A percentile compares a stretch with the other conserved stretches of the same genome.
Conservation (phyloP, 805 yeast species). For the Alloascoidea africana region DNA sequence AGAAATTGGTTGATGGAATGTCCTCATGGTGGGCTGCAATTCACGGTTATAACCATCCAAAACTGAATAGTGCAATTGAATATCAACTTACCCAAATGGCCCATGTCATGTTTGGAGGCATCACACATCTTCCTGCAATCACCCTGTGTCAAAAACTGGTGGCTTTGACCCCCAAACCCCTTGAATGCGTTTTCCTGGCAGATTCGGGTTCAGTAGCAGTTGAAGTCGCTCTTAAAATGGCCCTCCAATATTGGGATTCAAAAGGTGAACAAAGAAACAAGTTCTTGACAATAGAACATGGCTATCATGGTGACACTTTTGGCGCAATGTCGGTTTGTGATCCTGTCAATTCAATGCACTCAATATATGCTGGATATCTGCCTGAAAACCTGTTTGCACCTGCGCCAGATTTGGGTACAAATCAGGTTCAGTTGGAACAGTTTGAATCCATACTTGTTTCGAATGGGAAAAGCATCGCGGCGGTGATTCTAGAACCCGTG, state of each 20-base stretch:
- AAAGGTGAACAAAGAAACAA: slow-evolving; percentile 25
- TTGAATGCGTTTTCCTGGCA: slow-evolving; percentile 29
- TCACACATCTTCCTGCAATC: too few relatives aligned
- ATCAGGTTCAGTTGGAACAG: slow-evolving; percentile 26
- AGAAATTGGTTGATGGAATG: too few relatives aligned
- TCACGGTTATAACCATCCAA: too few relatives aligned
- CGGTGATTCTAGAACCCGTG: slow-evolving; percentile 32
- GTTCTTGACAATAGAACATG: slow-evolving; percentile 25
- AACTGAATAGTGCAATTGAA: too few relatives aligned
- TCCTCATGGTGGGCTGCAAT: too few relatives aligned
- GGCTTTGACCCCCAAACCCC: too few relatives aligned
- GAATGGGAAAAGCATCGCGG: too few relatives aligned
- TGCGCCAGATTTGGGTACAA: slow-evolving; percentile 25
- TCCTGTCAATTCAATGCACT: slow-evolving; percentile 6
- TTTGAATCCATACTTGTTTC: slow-evolving; percentile 25
- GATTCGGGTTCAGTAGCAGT: slow-evolving; percentile 53
- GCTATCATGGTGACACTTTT: slow-evolving; percentile 35
- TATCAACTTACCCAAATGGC: too few relatives aligned
- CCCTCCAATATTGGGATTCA: slow-evolving; percentile 30
- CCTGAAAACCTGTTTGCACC: slow-evolving; percentile 22
- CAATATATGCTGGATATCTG: slow-evolving; percentile 7
- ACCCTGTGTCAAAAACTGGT: too few relatives aligned
- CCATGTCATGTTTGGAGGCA: too few relatives aligned
- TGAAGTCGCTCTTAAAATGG: slow-evolving; percentile 47
- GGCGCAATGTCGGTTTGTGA: slow-evolving; percentile 28